Evolutionary conservation across 2,329 filamentous ascomycete genomes (phyloP), one percentile per base, ranked within the genome.

Genomic region (Fusarium tricinctum): DNA sequence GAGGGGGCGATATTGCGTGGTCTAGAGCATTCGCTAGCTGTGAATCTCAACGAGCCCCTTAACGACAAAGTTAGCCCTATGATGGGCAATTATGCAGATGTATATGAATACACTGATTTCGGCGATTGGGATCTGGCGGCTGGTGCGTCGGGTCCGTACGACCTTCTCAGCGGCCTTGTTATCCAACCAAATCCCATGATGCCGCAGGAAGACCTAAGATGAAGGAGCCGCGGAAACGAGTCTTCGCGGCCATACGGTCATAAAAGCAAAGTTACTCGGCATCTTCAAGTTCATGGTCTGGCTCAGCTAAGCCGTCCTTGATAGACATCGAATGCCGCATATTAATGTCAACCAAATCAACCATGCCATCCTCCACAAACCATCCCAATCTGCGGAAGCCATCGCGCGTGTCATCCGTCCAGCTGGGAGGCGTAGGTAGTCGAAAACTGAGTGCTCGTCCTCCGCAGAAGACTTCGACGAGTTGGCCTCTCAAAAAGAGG

Each of bases 1-100:
- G 78, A 79, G 47, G 77, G 78, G 32, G 77, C 76, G n/a, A 78
- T 79, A 45, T 65, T 79, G 33, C 75, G 78, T n/a, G 78, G 78
- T 2, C 66, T 79, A 6, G 78, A 79, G 67, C 78, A 79, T 60
- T 75, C 78, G 3, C 72, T 79, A 4, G 78, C 76, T 3, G 75
- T 79, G 19, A 77, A 78, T 38, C 62, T 78, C 17, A 70, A 78
- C 33, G 76, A 78, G 53, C 76, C 76, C 12, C 38, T 71, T 32
- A 71, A 76, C 53, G 74, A 77, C 65, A 68, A 73, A 39, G 70
- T 74, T 30, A 77, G 72, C 63, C 73, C 76, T 0, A 68, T 74
- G 68, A 66, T 75, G 57, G 69, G 67, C 15, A 73, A 72, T 22
- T 72, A 74, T 51, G 57, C 68, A 6, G 75, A 76, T 43, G 64